Evolutionary conservation across 257 asterid species (phyloP).

Genomic region (Fraxinus americana): DNA sequence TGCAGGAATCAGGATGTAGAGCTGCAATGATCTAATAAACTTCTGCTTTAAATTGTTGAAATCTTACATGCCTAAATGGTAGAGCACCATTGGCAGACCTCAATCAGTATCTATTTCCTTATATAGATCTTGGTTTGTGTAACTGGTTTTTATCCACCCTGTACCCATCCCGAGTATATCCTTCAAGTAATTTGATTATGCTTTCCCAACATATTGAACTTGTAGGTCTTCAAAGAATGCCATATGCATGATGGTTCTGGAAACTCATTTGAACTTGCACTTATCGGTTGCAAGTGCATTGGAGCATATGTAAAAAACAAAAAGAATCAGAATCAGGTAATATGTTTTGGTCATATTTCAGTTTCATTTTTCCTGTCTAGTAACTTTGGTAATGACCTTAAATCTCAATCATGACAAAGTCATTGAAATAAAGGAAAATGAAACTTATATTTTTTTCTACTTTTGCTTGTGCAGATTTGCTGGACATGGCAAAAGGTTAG

Average conservation of each 20-base stretch:
- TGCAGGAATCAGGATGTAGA: background rate
- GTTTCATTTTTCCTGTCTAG: background rate
- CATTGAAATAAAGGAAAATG: background rate
- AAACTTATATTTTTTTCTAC: conserved; percentile 6
- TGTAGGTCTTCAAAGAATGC: conserved; percentile 80
- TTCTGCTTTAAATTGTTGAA: background rate
- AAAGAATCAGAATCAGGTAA: conserved; percentile 93
- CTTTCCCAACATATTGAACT: conserved; percentile 11
- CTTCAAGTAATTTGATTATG: conserved; percentile 17
- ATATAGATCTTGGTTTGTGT: background rate
- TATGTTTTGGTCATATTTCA: background rate
- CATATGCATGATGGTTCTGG: conserved; percentile 54
- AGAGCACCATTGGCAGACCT: background rate
- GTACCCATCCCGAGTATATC: background rate
- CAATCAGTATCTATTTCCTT: background rate
- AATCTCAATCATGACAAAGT: background rate
- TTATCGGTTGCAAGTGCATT: conserved; percentile 81
- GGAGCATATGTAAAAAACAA: conserved; percentile 91
- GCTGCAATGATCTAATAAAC: background rate
- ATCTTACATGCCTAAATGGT: background rate
- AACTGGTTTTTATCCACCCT: background rate
- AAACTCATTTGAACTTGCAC: conserved; percentile 70
- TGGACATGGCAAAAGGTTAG: conserved; percentile 89
- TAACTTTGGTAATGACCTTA: background rate
- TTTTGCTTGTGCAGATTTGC: conserved; percentile 63